Conservation (phyloP, 2,329 filamentous ascomycete genomes). For the Aureobasidium pullulans region DNA sequence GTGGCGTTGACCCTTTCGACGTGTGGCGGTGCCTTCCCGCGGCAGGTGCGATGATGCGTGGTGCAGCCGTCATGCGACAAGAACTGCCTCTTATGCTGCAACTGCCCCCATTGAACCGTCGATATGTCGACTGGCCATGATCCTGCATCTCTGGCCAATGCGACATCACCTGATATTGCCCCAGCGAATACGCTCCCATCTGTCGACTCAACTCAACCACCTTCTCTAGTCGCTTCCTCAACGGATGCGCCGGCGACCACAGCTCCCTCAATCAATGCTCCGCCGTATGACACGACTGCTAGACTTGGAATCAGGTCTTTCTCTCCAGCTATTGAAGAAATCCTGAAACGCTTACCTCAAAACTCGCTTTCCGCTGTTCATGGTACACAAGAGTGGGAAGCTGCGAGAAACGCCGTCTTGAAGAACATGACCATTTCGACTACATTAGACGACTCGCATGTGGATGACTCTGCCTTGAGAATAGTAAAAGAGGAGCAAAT, state of each 20-base stretch:
- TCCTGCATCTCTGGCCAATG: background rate
- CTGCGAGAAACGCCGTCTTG: conserved; percentile 39
- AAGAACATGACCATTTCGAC: conserved; percentile 33
- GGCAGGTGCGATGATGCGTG: background rate
- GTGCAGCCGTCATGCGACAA: background rate
- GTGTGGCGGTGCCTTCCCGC: background rate
- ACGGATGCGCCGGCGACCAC: background rate
- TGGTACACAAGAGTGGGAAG: conserved; percentile 36
- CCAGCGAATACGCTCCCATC: background rate
- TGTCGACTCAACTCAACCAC: background rate
- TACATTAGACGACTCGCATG: background rate
- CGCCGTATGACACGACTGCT: background rate
- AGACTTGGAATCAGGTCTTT: conserved; percentile 5
- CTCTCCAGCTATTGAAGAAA: conserved; percentile 33
- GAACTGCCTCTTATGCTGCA: background rate
- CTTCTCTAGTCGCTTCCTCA: background rate
- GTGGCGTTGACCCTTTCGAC: background rate
- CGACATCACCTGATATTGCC: too few relatives aligned
- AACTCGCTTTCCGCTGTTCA: conserved; percentile 22
- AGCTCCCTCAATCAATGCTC: background rate
- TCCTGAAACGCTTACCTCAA: conserved; percentile 32
- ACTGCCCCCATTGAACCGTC: background rate
- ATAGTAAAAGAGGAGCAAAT: background rate
- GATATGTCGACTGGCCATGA: background rate
- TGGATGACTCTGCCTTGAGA: background rate